Evolutionary conservation across 2,329 filamentous ascomycete genomes (phyloP).

Genomic region (Ophiostoma quercus): DNA sequence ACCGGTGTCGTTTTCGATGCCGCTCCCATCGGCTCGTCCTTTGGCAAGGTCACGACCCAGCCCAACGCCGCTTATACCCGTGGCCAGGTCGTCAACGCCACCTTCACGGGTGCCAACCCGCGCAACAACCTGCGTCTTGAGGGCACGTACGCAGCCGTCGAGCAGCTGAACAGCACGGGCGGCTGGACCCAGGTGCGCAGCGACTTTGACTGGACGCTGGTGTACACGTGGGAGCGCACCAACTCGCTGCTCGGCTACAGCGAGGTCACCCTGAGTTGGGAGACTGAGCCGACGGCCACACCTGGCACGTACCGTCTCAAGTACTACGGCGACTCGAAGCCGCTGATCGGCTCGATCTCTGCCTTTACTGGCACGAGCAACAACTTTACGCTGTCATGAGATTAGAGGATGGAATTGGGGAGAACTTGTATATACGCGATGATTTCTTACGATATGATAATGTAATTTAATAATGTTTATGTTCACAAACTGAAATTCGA

Average conservation of each 20-base stretch:
- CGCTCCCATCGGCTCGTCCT: constrained; percentile 58
- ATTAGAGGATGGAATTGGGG: not conserved
- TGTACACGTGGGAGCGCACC: constrained; percentile 73
- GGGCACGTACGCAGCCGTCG: constrained; percentile 70
- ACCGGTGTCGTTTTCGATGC: constrained; percentile 70
- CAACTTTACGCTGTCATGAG: constrained; percentile 30
- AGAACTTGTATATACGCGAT: not conserved
- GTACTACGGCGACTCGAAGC: constrained; percentile 79
- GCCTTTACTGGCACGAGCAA: constrained; percentile 48
- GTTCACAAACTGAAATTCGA: not conserved
- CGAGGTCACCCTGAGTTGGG: constrained; percentile 71
- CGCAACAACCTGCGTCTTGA: constrained; percentile 78
- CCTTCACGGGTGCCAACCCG: constrained; percentile 81
- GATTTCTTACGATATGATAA: constrained; percentile 1
- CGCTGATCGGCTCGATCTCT: constrained; percentile 47
- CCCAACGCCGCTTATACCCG: constrained; percentile 47
- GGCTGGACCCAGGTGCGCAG: constrained; percentile 63
- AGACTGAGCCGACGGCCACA: constrained; percentile 57
- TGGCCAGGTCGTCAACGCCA: constrained; percentile 58
- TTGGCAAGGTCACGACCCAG: constrained; percentile 57
- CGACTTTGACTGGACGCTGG: constrained; percentile 76
- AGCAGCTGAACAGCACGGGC: constrained; percentile 46
- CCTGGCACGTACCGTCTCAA: constrained; percentile 66
- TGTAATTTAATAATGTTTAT: constrained; percentile 1
- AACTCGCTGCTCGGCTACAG: constrained; percentile 67